Conservation (phyloP, 257 asterid species). For the Nicotiana attenuata region DNA sequence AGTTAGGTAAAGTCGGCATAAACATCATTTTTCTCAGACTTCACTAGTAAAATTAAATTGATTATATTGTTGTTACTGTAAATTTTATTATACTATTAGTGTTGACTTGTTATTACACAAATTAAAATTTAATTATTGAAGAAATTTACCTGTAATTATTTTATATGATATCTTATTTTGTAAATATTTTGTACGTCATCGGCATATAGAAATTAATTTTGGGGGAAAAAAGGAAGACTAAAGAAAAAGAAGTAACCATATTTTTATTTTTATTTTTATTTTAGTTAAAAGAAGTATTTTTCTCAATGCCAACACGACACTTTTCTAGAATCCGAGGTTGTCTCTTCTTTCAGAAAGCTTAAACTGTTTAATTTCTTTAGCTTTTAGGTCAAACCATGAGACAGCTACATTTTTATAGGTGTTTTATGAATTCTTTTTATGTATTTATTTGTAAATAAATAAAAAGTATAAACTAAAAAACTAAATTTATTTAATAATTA, state of each 20-base stretch:
- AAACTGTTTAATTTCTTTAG: conserved; percentile 16
- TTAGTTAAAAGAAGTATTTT: neutral
- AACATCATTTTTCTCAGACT: too few species aligned
- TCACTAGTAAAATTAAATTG: too few species aligned
- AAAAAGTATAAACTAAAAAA: too few species aligned
- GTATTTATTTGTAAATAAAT: neutral
- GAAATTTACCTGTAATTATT: too few species aligned
- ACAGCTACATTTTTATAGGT: neutral
- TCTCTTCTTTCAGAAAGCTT: conserved; percentile 22
- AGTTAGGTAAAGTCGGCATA: too few species aligned
- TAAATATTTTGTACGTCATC: neutral
- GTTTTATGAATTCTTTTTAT: neutral
- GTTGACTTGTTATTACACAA: too few species aligned
- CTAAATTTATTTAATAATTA: neutral
- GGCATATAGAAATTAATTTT: neutral
- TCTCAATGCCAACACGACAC: conserved; percentile 3
- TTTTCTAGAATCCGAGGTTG: conserved; percentile 53
- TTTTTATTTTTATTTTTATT: neutral
- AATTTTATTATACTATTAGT: too few species aligned
- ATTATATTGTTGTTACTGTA: too few species aligned
- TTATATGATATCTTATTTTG: too few species aligned
- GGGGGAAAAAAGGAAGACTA: too few species aligned
- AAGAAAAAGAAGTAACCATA: too few species aligned
- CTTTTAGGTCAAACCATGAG: conserved; percentile 35
- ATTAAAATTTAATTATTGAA: too few species aligned